Percentiles rank a stretch among this genome's conserved stretches.
Conservation (phyloP, 805 yeast species). For the Lachancea sp. region DNA sequence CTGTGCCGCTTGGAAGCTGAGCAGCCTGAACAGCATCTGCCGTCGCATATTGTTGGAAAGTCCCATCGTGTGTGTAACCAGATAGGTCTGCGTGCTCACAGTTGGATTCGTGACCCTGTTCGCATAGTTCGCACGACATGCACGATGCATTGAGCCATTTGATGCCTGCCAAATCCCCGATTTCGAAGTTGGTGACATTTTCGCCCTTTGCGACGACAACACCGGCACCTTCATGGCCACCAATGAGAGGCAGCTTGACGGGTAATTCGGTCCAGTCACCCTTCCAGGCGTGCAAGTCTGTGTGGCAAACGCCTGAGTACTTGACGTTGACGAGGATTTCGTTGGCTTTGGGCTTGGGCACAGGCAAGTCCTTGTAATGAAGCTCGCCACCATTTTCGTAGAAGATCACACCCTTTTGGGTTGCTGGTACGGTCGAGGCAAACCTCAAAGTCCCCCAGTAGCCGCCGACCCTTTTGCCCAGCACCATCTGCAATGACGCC, state of each 20-base stretch:
- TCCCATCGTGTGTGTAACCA: slow-evolving; percentile 68
- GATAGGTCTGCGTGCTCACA: slow-evolving; percentile 64
- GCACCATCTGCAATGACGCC: neutral
- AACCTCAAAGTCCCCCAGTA: slow-evolving; percentile 1
- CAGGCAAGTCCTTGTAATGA: slow-evolving; percentile 46
- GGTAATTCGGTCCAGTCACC: slow-evolving; percentile 60
- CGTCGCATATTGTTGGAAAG: slow-evolving; percentile 62
- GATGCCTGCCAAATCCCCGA: slow-evolving; percentile 63
- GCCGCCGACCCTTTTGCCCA: slow-evolving; percentile 1
- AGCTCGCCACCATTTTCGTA: slow-evolving; percentile 43
- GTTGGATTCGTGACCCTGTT: slow-evolving; percentile 52
- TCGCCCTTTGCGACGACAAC: slow-evolving; percentile 59
- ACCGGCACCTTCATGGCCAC: slow-evolving; percentile 75
- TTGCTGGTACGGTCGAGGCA: slow-evolving; percentile 34
- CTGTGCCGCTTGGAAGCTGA: slow-evolving; percentile 48
- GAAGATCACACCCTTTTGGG: slow-evolving; percentile 47
- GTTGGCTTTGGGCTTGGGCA: slow-evolving; percentile 56
- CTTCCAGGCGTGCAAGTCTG: slow-evolving; percentile 69
- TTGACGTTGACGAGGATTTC: slow-evolving; percentile 61
- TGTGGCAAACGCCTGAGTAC: slow-evolving; percentile 72
- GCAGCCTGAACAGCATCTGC: slow-evolving; percentile 63
- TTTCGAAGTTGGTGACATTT: slow-evolving; percentile 50
- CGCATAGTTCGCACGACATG: slow-evolving; percentile 58
- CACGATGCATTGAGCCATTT: slow-evolving; percentile 68
- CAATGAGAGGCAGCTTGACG: slow-evolving; percentile 54